phyloP scores from a whole-genome alignment of 768 basidiomycete genomes.

The Podaxis sp. region DNA sequence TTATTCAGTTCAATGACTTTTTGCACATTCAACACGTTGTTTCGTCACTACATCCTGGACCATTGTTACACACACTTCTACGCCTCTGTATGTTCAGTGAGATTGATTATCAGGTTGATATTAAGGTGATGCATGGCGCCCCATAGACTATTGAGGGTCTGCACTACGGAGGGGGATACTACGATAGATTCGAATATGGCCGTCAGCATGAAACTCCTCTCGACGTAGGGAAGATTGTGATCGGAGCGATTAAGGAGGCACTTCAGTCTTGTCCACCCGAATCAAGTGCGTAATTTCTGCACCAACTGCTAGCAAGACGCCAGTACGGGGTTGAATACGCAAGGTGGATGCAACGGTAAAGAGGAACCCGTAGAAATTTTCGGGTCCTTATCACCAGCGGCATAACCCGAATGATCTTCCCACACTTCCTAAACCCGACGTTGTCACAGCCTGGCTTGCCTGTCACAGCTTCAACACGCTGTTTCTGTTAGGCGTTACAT shows the following conservation, averaged over 20 bases:
- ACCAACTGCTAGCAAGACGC: slow-evolving; percentile 63
- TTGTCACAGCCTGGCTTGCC: not conserved
- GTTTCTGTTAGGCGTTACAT: not conserved
- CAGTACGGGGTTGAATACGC: slow-evolving; percentile 46
- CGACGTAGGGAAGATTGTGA: slow-evolving; percentile 63
- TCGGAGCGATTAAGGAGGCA: slow-evolving; percentile 86
- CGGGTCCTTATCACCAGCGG: slow-evolving; percentile 14
- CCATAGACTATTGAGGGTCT: not conserved
- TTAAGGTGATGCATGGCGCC: not conserved
- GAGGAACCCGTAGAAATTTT: slow-evolving; percentile 18
- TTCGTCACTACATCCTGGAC: too few species aligned
- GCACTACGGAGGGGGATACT: not conserved
- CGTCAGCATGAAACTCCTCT: slow-evolving; percentile 86
- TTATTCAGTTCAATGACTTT: too few species aligned
- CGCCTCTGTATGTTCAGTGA: too few species aligned
- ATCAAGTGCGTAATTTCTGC: slow-evolving; percentile 35
- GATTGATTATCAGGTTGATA: too few species aligned
- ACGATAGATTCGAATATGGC: slow-evolving; percentile 43
- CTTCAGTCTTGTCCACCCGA: slow-evolving; percentile 49
- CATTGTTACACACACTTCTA: too few species aligned
- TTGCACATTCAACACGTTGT: too few species aligned
- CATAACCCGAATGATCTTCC: not conserved
- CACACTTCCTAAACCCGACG: not conserved
- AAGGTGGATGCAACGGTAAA: slow-evolving; percentile 40
- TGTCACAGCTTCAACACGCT: not conserved